Evolutionary conservation across 345 rosid genomes (phyloP), one percentile per base, ranked within the genome.

Genomic region (Eucalyptus erythrocorys): DNA sequence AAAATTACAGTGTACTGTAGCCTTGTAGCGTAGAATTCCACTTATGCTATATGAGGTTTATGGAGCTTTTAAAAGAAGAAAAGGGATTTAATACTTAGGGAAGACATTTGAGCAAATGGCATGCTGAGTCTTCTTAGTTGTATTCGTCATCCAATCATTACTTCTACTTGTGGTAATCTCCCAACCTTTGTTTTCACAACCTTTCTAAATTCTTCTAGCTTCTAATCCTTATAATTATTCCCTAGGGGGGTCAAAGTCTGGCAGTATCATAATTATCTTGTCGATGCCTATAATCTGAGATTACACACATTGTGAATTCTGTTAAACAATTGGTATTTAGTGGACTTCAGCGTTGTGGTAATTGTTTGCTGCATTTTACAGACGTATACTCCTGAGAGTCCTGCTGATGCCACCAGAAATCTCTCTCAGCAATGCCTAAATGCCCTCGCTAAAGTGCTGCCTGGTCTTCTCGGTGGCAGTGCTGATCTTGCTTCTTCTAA

Each of bases 401-500:
- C 99, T 13, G 98, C 94, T 40, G 99, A 97, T 90, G 99, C 99
- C 87, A 97, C 99, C 87, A 93, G 99, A 92, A 96, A 96, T 93
- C 92, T 97, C 30, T 97, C 99, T 66, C 99, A 97, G 93, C 93
- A 94, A 93, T 93, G 94, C 89, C 96, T 97, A 37, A 97, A 97
- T 90, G 97, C 99, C 16, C 95, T 97, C 53, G 97, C 93, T 42
- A 94, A 93, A 88, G 96, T 95, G 86, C 91, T 96, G 61, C 99
- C 99, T 7, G 99, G 99, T 87, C 93, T 97, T 93, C 94, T 97
- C 10, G 99, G 99, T 89, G 99, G 99, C 81, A 97, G 99, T 92
- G 99, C 99, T 82, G 99, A 96, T 87, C 98, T 97, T 91, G 99
- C 99, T 80, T 97, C 99, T 84, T 97, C 99, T 92, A 97, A 97